Evolutionary conservation across 2,329 filamentous ascomycete species (phyloP).

Genomic region (Neophaeococcomyces aloes): DNA sequence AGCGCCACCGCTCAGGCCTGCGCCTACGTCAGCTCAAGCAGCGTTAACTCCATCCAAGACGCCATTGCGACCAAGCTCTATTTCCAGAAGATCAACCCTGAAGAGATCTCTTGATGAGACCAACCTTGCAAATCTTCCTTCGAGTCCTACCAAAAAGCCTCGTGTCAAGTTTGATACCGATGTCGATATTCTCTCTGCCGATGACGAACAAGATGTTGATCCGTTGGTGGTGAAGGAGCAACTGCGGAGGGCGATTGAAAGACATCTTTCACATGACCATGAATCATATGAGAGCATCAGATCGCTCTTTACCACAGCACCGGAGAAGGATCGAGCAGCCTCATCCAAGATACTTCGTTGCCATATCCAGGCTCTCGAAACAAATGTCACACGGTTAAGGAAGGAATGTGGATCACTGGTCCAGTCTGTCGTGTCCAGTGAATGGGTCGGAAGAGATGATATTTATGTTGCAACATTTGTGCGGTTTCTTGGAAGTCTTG

Average conservation of each 20-base stretch:
- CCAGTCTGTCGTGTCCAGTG: conserved; percentile 46
- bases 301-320: conserved; percentile 41
- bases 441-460: conserved; percentile 53
- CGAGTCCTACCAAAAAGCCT: conserved; percentile 31
- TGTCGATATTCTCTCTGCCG: conserved; percentile 25
- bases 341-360: conserved; percentile 44
- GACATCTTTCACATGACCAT: conserved; percentile 43
- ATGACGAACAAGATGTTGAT: conserved; percentile 21
- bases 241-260: conserved; percentile 47
- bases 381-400: conserved; percentile 46
- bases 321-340: conserved; percentile 39
- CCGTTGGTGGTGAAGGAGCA: conserved; percentile 47
- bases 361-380: conserved; percentile 48
- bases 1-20: conserved; percentile 18
- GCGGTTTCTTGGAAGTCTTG: conserved; percentile 51
- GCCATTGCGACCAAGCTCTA: neutral
- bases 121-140: conserved; percentile 17
- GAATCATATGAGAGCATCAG: conserved; percentile 48
- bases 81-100: conserved; percentile 13
- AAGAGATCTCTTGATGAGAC: conserved; percentile 21
- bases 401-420: conserved; percentile 49
- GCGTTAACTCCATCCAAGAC: neutral
- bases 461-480: conserved; percentile 48
- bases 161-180: conserved; percentile 35
- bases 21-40: conserved; percentile 7